These are phyloP conservation scores for Theileria annulata DNA, from an alignment of 169 alveolate species.

Conservation along the genomic window DNA sequence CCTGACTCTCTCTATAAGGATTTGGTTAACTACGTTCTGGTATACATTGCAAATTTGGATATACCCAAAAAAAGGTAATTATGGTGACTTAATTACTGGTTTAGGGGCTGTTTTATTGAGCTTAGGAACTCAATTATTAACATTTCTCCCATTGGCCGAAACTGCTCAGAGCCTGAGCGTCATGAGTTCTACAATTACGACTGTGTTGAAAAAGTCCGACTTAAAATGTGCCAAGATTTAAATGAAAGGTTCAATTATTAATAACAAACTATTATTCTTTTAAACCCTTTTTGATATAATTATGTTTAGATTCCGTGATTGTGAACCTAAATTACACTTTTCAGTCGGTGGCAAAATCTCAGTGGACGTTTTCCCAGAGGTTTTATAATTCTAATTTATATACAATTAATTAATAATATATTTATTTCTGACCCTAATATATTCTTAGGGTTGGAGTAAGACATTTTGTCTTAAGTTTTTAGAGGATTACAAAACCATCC, in stretches of 20 bases:
- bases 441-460: constrained; percentile 87
- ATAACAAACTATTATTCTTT: no score
- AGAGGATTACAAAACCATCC: constrained; percentile 15
- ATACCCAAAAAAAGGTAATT: constrained; percentile 55
- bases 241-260: not conserved
- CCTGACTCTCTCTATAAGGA: constrained; percentile 20
- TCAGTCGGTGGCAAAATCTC: constrained; percentile 97
- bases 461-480: constrained; percentile 71
- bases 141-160: constrained; percentile 95
- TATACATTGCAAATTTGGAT: constrained; percentile 49
- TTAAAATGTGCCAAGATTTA: constrained; percentile 24
- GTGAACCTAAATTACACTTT: constrained; percentile 77
- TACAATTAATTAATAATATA: no score
- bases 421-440: not conserved
- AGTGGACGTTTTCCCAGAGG: constrained; percentile 92
- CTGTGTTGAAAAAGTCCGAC: constrained; percentile 61
- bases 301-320: not conserved
- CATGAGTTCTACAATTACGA: constrained; percentile 86
- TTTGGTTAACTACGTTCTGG: constrained; percentile 25
- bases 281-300: not conserved
- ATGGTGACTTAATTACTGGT: not conserved
- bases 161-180: constrained; percentile 91
- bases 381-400: constrained; percentile 1
- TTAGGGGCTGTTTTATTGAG: constrained; percentile 92
- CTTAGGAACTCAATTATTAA: constrained; percentile 93